phyloP scores from a whole-genome alignment of 345 rosid genomes.

The Camelina laxa region DNA sequence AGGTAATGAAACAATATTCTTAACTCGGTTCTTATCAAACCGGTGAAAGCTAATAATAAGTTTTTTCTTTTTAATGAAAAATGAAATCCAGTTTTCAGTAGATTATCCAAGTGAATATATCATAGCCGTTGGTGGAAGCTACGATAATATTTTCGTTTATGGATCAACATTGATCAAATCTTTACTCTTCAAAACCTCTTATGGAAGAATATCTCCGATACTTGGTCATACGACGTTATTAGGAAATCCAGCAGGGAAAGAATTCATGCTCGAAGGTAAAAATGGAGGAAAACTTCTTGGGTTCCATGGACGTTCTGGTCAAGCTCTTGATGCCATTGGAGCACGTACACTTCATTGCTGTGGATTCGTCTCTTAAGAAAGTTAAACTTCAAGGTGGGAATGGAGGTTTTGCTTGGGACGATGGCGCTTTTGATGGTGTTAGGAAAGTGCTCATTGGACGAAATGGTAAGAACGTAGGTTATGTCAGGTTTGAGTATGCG shows the following conservation, averaged over 20 bases:
- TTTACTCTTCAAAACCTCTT: slow-evolving; percentile 23
- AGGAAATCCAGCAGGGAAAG: slow-evolving; percentile 6
- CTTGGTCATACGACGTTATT: neutral
- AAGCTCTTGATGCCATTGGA: slow-evolving; percentile 38
- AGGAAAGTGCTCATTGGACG: slow-evolving; percentile 29
- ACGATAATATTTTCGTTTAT: neutral
- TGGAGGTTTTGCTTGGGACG: slow-evolving; percentile 41
- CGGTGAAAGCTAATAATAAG: neutral
- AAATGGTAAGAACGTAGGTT: slow-evolving; percentile 20
- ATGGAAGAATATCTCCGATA: slow-evolving; percentile 22
- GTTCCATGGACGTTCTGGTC: slow-evolving; percentile 38
- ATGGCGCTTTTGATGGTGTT: slow-evolving; percentile 41
- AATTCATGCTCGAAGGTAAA: slow-evolving; percentile 32
- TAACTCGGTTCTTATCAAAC: neutral
- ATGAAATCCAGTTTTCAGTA: slow-evolving; percentile 33
- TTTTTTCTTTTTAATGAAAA: slow-evolving; percentile 9
- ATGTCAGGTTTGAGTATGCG: slow-evolving; percentile 38
- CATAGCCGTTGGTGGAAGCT: slow-evolving; percentile 39
- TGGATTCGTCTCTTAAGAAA: slow-evolving; percentile 25
- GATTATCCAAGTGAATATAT: slow-evolving; percentile 44
- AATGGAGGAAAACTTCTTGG: slow-evolving; percentile 41
- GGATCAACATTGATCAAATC: slow-evolving; percentile 2
- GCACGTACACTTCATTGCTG: slow-evolving; percentile 29
- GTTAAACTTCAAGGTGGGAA: slow-evolving; percentile 29
- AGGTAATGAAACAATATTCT: neutral